A percentile compares a stretch with the other conserved stretches of the same genome.
Conservation (phyloP, 2,329 filamentous ascomycete species). For the Aureobasidium musti region DNA sequence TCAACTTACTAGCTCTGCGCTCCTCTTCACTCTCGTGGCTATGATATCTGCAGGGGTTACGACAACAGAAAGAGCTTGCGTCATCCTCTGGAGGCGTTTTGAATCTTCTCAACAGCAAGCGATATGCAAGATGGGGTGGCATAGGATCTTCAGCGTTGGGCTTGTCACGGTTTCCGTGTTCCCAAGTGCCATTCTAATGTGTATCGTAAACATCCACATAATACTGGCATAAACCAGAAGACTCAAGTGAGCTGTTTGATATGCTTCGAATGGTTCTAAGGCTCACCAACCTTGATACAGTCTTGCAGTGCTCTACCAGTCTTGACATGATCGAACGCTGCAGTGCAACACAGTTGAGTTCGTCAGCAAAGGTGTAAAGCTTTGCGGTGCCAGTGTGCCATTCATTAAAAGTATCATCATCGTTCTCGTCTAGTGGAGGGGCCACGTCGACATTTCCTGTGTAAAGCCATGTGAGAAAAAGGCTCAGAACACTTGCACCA, state of each 20-base stretch:
- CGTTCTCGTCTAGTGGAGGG: no score
- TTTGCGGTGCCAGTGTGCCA: background rate
- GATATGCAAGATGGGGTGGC: background rate
- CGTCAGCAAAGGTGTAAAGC: background rate
- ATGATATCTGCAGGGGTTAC: background rate
- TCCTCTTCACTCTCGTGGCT: background rate
- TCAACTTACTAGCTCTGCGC: background rate
- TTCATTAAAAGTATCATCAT: background rate
- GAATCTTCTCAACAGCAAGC: background rate
- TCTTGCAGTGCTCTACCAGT: no score
- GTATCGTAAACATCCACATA: background rate
- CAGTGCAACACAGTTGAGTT: background rate
- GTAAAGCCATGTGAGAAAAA: background rate
- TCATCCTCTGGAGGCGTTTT: no score
- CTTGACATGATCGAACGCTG: background rate
- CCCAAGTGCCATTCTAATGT: no score
- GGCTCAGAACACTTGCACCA: background rate
- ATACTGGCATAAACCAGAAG: background rate
- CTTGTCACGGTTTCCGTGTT: no score
- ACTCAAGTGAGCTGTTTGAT: background rate
- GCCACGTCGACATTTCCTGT: background rate
- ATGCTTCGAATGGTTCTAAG: no score
- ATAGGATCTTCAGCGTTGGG: background rate
- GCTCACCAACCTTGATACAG: background rate
- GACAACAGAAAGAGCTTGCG: no score